Base-by-base conservation (phyloP, 2,329 filamentous ascomycete genomes). In the Plectosphaerella sp. region DNA sequence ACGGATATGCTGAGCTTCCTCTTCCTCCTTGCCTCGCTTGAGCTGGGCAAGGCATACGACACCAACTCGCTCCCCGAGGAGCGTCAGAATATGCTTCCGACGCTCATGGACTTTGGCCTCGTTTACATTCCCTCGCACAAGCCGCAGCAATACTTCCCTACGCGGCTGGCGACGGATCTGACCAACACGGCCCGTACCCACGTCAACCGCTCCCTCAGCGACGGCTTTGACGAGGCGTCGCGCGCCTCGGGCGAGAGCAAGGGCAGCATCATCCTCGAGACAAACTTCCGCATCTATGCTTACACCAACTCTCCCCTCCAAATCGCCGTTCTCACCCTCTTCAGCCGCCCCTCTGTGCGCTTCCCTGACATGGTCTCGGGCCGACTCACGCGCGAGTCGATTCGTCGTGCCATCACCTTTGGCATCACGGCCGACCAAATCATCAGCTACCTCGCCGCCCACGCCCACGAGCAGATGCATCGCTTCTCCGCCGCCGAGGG, bases 351-450 rank as follows among this genome's bases (percentile, higher is more conserved):
- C 51, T 87, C 87, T 61, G 91, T 92, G 69, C 91, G 94, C 57
- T 97, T 96, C 73, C 89, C 90, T 1, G 96, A 96, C 72, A 89
- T 99, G 71, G 88, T 97, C 14, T 91, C 91, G 0, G 94, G 93
- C 42, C 91, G 94, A 59, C 78, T 99, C 41, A 95, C 91, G 12
- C 91, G 95, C 56, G 81, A 89, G 50, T 96, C 91, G 14, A 88
- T 97, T 61, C 89, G 91, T 51, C 83, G 86, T 53, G 95, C 95
- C 56, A 92, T 97, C 58, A 80, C 84, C 55, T 87, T 88, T 65
- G 94, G 94, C 64, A 99, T 99, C 73, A 97, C 92, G 1, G 87
- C 91, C 15, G 88, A 96, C 61, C 94, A 99, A 67, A 96, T 99
- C 67, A 93, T 99, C 62, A 86, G 87, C 16, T 99, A 97, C 72